Percentiles rank a stretch among this genome's conserved stretches.
These are phyloP conservation scores for Colletotrichum scovillei DNA, from an alignment of 2,329 filamentous ascomycete species.

Conservation along the genomic window DNA sequence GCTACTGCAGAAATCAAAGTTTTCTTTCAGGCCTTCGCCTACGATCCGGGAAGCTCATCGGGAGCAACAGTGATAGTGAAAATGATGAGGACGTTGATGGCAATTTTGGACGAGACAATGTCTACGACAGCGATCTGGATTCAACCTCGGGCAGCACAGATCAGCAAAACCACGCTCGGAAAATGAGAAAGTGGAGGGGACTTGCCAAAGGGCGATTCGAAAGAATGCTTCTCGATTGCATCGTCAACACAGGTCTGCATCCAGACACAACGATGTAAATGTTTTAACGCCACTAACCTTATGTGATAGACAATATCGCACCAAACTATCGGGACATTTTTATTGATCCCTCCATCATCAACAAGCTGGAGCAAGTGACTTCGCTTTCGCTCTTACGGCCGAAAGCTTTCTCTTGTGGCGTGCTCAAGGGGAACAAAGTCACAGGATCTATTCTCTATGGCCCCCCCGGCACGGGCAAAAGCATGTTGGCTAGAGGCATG, in stretches of 20 bases:
- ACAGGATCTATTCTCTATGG: constrained; percentile 43
- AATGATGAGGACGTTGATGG: background rate
- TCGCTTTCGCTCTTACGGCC: background rate
- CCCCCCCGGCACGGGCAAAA: constrained; percentile 46
- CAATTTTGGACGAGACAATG: background rate
- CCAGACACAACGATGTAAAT: background rate
- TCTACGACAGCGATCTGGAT: background rate
- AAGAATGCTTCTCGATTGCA: background rate
- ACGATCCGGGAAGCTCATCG: too few species aligned
- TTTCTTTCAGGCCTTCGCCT: too few species aligned
- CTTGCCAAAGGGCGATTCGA: background rate
- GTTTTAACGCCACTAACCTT: background rate
- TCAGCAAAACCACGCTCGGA: background rate
- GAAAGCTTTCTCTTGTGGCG: constrained; percentile 36
- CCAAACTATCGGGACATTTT: constrained; percentile 9
- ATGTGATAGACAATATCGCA: background rate
- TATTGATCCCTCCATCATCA: background rate
- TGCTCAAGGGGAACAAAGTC: constrained; percentile 35
- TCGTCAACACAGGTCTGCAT: background rate
- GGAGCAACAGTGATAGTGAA: too few species aligned
- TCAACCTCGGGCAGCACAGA: background rate
- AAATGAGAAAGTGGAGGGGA: background rate
- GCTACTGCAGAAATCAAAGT: too few species aligned
- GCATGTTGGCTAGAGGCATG: constrained; percentile 38
- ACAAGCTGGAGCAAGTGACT: constrained; percentile 10